These are phyloP conservation scores for Cadophora luteo-olivacea DNA, from an alignment of 2,329 filamentous ascomycete genomes.

Conservation along the genomic window DNA sequence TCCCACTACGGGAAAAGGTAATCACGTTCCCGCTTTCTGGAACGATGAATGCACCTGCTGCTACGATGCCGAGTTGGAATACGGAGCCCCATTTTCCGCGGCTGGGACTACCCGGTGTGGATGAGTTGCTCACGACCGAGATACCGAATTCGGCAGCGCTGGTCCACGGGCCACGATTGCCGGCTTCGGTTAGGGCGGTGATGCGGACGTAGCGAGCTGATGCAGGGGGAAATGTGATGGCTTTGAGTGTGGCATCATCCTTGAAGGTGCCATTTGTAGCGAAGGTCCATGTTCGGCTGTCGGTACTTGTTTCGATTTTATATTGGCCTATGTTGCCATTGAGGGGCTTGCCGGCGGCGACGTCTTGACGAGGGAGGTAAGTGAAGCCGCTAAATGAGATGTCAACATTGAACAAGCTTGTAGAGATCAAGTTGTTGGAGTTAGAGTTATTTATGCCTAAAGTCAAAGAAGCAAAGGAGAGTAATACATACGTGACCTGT, in stretches of 20 bases:
- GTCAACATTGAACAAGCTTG: background rate
- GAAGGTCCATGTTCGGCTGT: slow-evolving; percentile 1
- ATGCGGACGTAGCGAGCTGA: slow-evolving; percentile 2
- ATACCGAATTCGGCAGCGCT: slow-evolving; percentile 3
- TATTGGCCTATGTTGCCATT: slow-evolving; percentile 3
- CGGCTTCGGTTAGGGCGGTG: slow-evolving; percentile 3
- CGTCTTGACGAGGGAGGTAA: background rate
- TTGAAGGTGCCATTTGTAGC: slow-evolving; percentile 1
- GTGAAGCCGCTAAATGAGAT: background rate
- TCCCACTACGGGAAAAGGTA: background rate
- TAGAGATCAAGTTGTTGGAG: too few relatives aligned
- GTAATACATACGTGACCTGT: background rate
- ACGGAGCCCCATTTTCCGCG: slow-evolving; percentile 8
- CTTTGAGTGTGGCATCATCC: background rate
- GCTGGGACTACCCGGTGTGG: background rate
- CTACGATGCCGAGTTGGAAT: slow-evolving; percentile 4
- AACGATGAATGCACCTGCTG: slow-evolving; percentile 8
- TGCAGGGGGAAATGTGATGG: background rate
- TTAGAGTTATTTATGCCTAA: too few relatives aligned
- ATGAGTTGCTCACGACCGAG: background rate
- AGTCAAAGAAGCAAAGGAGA: background rate
- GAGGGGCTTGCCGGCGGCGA: background rate
- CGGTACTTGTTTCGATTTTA: slow-evolving; percentile 11
- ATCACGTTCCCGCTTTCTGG: slow-evolving; percentile 3
- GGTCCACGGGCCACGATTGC: slow-evolving; percentile 6